Evolutionary conservation across 1,139 yeast species (phyloP).

Genomic region (Blastobotrys proliferans): DNA sequence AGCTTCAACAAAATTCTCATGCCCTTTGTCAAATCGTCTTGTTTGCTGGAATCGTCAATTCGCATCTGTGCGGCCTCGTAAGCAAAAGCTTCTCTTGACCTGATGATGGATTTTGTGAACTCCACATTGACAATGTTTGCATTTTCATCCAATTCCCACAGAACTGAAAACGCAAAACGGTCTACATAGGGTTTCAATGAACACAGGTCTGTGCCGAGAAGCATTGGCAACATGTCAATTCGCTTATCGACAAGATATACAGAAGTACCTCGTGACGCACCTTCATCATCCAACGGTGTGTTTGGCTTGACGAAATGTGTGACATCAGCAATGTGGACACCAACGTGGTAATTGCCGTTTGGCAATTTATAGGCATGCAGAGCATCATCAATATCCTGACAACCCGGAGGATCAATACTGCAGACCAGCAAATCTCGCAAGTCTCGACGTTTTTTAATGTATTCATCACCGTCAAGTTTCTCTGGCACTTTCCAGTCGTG

Average conservation of each 20-base stretch:
- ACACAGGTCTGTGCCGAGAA: slow-evolving; percentile 93
- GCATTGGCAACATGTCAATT: slow-evolving; percentile 97
- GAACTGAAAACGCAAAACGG: slow-evolving; percentile 89
- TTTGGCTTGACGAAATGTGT: slow-evolving; percentile 94
- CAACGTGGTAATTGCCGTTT: slow-evolving; percentile 93
- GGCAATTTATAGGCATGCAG: slow-evolving; percentile 80
- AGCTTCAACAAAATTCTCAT: slow-evolving; percentile 76
- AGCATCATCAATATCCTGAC: slow-evolving; percentile 99
- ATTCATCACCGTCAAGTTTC: slow-evolving; percentile 41
- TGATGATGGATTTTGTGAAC: slow-evolving; percentile 83
- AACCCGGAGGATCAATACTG: slow-evolving; percentile 95
- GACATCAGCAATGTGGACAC: slow-evolving; percentile 99
- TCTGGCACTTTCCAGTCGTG: slow-evolving; percentile 88
- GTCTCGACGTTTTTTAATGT: slow-evolving; percentile 55
- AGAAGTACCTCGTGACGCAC: slow-evolving; percentile 95
- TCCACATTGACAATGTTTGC: slow-evolving; percentile 82
- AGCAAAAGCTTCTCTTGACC: slow-evolving; percentile 91
- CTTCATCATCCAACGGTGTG: slow-evolving; percentile 91
- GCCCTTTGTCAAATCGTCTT: slow-evolving; percentile 82
- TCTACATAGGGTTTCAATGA: slow-evolving; percentile 94
- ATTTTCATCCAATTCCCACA: slow-evolving; percentile 88
- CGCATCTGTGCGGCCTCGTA: slow-evolving; percentile 90
- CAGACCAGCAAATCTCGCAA: slow-evolving; percentile 86
- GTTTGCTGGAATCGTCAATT: slow-evolving; percentile 74
- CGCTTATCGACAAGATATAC: slow-evolving; percentile 98